Evolutionary conservation across 192 early-diverging fungal genomes (phyloP), one percentile per base, ranked within the genome.

Genomic region (Pecoramyces ruminantium): DNA sequence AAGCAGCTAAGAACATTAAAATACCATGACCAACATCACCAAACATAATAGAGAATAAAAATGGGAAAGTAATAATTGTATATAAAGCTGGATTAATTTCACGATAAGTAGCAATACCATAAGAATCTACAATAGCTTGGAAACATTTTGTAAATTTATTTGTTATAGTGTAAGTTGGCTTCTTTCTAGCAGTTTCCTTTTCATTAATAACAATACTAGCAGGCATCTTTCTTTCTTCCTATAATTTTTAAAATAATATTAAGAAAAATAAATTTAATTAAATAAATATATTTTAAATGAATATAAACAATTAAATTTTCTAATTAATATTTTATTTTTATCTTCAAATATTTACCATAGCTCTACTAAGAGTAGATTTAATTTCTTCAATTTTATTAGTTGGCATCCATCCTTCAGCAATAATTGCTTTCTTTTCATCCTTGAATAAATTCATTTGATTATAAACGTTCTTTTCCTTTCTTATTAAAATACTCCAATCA

Each of bases 31-130:
- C 98, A 38, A 97, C 90, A 86, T 99, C 98, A 81, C 98, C 98
- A 90, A 99, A 99, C 98, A 99, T 99, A 80, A 99, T 91, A 79
- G 98, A 96, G 87, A 99, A 99, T 80, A 99, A 86, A 84, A 99
- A 99, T n/a, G 98, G 98, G 88, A 99, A 99, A 0, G 95, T 96
- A 77, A 98, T 97, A 21, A 94, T 84, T 0, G 98, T 98, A 80
- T 97, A 99, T 42, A 99, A 89, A 77, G 96, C 98, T 25, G 98
- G 98, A 84, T 99, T 99, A 81, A 98, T 96, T 87, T 99, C 98
- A 81, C 94, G 92, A 84, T 98, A 98, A 83, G 89, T 91, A 77
- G 98, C 96, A 83, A 98, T 91, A 80, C 98, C 98, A 84, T 99
- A 99, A 0, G 98, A 94, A 84, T 98, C 95, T 27, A 99, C 93